These are phyloP conservation scores for Chlorencoelia australis DNA, from an alignment of 2,329 filamentous ascomycete genomes.

Conservation along the genomic window DNA sequence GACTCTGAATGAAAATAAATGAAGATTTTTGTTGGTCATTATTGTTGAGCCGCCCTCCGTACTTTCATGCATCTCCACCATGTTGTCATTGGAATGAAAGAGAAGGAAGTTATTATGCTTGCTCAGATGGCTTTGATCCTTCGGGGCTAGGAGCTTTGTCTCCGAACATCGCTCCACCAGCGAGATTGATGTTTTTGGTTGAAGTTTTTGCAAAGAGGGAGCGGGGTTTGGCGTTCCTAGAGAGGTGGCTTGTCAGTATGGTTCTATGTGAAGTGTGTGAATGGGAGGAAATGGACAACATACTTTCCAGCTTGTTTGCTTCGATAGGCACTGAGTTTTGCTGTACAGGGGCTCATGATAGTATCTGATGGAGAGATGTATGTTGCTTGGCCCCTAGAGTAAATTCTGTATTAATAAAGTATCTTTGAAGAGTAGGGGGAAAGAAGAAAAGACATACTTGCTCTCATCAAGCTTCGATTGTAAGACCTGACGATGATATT, in stretches of 20 bases:
- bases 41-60: too few relatives aligned
- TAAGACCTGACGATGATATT: slow-evolving; percentile 68
- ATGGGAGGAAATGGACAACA: slow-evolving; percentile 25
- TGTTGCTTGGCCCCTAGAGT: slow-evolving; percentile 16
- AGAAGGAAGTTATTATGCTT: too few relatives aligned
- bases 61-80: too few relatives aligned
- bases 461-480: slow-evolving; percentile 61
- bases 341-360: slow-evolving; percentile 79
- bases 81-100: too few relatives aligned
- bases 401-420: slow-evolving; percentile 1
- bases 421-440: neutral
- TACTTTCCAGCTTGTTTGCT: slow-evolving; percentile 74
- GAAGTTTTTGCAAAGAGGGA: slow-evolving; percentile 58
- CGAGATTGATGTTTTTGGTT: slow-evolving; percentile 45
- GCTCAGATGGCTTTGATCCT: neutral
- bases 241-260: slow-evolving; percentile 20
- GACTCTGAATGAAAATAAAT: too few relatives aligned
- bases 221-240: slow-evolving; percentile 50
- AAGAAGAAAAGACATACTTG: slow-evolving; percentile 39
- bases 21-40: too few relatives aligned
- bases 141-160: slow-evolving; percentile 8
- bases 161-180: slow-evolving; percentile 18
- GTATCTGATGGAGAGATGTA: slow-evolving; percentile 81
- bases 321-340: slow-evolving; percentile 72
- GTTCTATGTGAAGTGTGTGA: neutral